Conservation (phyloP, 2,329 filamentous ascomycete genomes). For the Berkeleyomyces rouxiae region DNA sequence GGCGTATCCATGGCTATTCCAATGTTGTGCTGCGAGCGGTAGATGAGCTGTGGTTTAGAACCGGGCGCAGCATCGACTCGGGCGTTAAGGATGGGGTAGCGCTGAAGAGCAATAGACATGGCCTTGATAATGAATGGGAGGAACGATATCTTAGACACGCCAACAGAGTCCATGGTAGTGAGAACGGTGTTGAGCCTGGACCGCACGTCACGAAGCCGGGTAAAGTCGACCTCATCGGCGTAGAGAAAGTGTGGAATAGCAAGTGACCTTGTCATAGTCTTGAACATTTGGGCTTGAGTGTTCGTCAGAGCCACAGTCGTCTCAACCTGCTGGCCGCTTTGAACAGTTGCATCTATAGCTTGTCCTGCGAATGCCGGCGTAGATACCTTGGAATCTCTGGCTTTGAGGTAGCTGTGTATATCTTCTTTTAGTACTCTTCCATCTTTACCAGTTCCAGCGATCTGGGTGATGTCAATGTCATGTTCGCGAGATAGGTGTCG, state of each 20-base stretch:
- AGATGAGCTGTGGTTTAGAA: conserved; percentile 56
- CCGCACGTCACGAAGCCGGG: conserved; percentile 55
- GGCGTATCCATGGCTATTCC: conserved; percentile 93
- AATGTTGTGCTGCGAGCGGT: conserved; percentile 80
- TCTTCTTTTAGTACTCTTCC: conserved; percentile 89
- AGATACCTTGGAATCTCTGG: conserved; percentile 24
- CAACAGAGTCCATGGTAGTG: conserved; percentile 25
- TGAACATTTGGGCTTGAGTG: conserved; percentile 89
- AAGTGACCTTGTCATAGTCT: conserved; percentile 84
- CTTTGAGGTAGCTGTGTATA: conserved; percentile 53
- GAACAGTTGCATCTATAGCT: conserved; percentile 18
- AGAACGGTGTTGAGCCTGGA: conserved; percentile 55
- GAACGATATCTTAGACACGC: conserved; percentile 57
- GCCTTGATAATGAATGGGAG: conserved; percentile 95
- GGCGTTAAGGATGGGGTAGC: conserved; percentile 77
- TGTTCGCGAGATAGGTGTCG: conserved; percentile 72
- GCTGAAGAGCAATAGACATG: conserved; percentile 64
- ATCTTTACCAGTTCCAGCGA: conserved; percentile 75
- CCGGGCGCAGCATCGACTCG: conserved; percentile 47
- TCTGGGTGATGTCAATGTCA: conserved; percentile 58
- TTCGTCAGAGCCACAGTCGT: conserved; percentile 53
- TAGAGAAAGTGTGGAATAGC: conserved; percentile 91
- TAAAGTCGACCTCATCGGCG: conserved; percentile 75
- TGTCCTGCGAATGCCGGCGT: conserved; percentile 14
- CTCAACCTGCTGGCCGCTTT: conserved; percentile 43